Conservation (phyloP, 805 yeast species). For the Phaffomyces antillensis region DNA sequence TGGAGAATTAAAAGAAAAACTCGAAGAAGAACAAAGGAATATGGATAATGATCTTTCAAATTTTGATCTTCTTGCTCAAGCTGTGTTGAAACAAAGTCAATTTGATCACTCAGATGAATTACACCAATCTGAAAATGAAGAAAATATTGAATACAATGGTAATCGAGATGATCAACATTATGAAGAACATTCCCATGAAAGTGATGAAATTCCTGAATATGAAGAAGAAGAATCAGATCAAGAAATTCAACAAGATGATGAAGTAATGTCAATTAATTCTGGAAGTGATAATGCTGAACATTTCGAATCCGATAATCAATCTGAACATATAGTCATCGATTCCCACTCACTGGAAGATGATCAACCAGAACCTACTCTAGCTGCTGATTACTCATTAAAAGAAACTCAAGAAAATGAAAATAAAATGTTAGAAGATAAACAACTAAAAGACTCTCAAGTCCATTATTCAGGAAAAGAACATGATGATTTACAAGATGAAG, state of each 20-base stretch:
- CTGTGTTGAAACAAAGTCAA: background rate
- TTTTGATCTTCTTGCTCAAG: background rate
- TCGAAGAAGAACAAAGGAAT: background rate
- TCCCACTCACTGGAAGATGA: too few species aligned
- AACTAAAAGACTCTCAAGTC: slow-evolving; percentile 3
- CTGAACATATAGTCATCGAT: too few species aligned
- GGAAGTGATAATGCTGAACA: too few species aligned
- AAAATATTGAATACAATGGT: background rate
- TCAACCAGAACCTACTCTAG: too few species aligned
- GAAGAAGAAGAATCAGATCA: background rate
- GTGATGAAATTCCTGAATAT: background rate
- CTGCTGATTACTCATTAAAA: too few species aligned
- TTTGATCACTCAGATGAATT: background rate
- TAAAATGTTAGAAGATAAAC: background rate
- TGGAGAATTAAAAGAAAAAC: background rate
- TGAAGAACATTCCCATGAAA: background rate
- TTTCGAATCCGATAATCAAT: too few species aligned
- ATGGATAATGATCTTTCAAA: background rate
- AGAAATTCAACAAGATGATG: slow-evolving; percentile 5
- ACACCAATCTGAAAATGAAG: too few species aligned
- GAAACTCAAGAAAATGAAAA: background rate
- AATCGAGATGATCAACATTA: background rate
- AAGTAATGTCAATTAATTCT: background rate
- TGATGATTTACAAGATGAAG: slow-evolving; percentile 1
- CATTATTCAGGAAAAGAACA: slow-evolving; percentile 1